A percentile compares a stretch with the other conserved stretches of the same genome.
Evolutionary conservation across 2,329 filamentous ascomycete species (phyloP).

Genomic region (Phoma sp.): DNA sequence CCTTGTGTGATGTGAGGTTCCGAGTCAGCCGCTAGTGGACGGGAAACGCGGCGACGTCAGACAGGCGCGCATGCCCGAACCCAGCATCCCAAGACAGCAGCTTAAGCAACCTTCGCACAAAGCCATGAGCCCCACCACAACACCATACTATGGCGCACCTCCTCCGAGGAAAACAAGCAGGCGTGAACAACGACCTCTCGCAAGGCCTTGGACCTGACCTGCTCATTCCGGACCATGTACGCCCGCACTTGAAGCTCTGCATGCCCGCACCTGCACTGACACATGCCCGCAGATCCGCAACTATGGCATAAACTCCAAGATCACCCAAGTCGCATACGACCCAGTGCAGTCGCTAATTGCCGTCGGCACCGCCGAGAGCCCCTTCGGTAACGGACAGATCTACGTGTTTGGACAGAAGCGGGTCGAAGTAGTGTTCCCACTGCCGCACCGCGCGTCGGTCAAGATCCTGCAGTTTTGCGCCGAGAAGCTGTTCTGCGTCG

Average conservation of each 20-base stretch:
- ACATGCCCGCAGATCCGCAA: slow-evolving; percentile 36
- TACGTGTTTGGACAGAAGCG: slow-evolving; percentile 86
- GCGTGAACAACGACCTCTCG: slow-evolving; percentile 90
- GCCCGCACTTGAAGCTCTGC: slow-evolving; percentile 25
- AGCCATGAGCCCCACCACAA: slow-evolving; percentile 38
- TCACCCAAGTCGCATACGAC: slow-evolving; percentile 85
- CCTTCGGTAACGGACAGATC: slow-evolving; percentile 84
- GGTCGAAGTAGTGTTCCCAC: slow-evolving; percentile 75
- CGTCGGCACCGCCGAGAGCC: slow-evolving; percentile 85
- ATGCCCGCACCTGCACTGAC: slow-evolving; percentile 24
- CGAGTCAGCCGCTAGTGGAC: slow-evolving; percentile 21
- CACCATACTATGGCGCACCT: slow-evolving; percentile 75
- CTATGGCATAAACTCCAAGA: slow-evolving; percentile 65
- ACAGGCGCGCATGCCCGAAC: slow-evolving; percentile 16
- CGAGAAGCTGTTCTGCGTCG: slow-evolving; percentile 83
- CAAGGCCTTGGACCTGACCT: slow-evolving; percentile 76
- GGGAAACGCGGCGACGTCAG: slow-evolving; percentile 19
- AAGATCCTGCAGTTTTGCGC: slow-evolving; percentile 81
- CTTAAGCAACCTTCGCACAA: slow-evolving; percentile 15
- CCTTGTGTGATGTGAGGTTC: neutral
- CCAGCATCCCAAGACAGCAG: slow-evolving; percentile 19
- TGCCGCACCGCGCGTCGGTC: slow-evolving; percentile 75
- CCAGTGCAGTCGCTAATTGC: slow-evolving; percentile 92
- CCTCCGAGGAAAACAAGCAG: slow-evolving; percentile 88
- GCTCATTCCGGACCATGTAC: slow-evolving; percentile 81